These are phyloP conservation scores for Saksenaea oblongispora DNA, from an alignment of 371 early-diverging fungal genomes.

Conservation along the genomic window DNA sequence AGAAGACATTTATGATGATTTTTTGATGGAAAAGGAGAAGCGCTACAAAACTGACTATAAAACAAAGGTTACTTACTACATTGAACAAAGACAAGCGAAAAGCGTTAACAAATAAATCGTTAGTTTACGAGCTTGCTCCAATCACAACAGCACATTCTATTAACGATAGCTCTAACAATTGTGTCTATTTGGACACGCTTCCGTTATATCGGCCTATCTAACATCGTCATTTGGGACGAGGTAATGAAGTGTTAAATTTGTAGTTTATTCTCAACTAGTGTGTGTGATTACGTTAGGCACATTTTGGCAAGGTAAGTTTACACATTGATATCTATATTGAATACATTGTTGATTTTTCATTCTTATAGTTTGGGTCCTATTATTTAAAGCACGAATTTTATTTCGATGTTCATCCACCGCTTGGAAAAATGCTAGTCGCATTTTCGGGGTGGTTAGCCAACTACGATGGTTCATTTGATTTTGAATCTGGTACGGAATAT, in stretches of 20 bases:
- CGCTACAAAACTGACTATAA: neutral
- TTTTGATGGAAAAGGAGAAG: neutral
- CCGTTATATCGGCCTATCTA: slow-evolving; percentile 69
- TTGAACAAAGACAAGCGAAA: neutral
- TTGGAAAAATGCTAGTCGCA: slow-evolving; percentile 98
- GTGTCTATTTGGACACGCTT: slow-evolving; percentile 75
- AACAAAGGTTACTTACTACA: neutral
- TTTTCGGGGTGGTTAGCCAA: slow-evolving; percentile 87
- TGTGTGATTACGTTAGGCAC: slow-evolving; percentile 59
- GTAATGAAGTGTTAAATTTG: slow-evolving; percentile 15
- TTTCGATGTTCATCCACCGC: slow-evolving; percentile 99
- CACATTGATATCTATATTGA: neutral
- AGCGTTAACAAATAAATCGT: neutral
- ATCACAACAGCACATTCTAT: slow-evolving; percentile 27
- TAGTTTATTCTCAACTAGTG: neutral
- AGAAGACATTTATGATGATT: neutral
- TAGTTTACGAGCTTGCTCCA: neutral
- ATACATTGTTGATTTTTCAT: neutral
- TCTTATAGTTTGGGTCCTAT: slow-evolving; percentile 84
- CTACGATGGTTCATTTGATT: slow-evolving; percentile 90
- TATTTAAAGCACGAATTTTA: slow-evolving; percentile 93
- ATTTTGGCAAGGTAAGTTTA: slow-evolving; percentile 80
- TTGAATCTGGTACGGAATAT: slow-evolving; percentile 86
- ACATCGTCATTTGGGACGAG: slow-evolving; percentile 82
- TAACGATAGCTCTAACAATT: slow-evolving; percentile 49